phyloP scores from a whole-genome alignment of 2,329 filamentous ascomycete genomes.

The Lachnellula cervina region DNA sequence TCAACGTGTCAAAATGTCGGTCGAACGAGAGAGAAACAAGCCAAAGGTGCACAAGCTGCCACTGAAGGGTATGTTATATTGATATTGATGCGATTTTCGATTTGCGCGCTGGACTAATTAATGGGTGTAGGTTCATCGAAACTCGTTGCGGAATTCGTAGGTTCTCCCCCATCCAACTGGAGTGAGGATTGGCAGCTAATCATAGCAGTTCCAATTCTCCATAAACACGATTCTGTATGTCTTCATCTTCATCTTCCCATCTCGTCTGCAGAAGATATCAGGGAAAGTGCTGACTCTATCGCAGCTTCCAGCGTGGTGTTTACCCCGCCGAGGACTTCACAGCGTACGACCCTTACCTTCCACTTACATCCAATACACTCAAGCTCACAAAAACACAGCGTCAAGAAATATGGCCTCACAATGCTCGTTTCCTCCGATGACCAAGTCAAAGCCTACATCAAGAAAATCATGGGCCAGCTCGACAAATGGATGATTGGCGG shows the following conservation, averaged over 20 bases:
- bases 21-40: constrained; percentile 53
- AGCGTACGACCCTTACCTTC: constrained; percentile 52
- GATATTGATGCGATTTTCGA: background rate
- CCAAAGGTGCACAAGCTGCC: constrained; percentile 94
- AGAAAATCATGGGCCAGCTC: constrained; percentile 97
- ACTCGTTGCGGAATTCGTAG: constrained; percentile 90
- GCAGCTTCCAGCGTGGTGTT: constrained; percentile 76
- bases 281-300: background rate
- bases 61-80: constrained; percentile 63
- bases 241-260: background rate
- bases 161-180: constrained; percentile 32
- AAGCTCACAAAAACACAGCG: constrained; percentile 39
- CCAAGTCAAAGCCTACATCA: constrained; percentile 98
- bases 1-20: constrained; percentile 24
- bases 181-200: constrained; percentile 11
- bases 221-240: constrained; percentile 91
- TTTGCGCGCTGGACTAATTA: constrained; percentile 22
- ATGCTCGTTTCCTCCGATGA: constrained; percentile 80
- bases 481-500: constrained; percentile 97
- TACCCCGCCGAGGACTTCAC: constrained; percentile 97
- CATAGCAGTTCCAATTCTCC: constrained; percentile 80
- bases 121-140: constrained; percentile 61
- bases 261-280: background rate
- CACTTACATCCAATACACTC: background rate
- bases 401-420: constrained; percentile 99